Conservation (phyloP, 345 rosid genomes). For the Aquilaria malaccensis region DNA sequence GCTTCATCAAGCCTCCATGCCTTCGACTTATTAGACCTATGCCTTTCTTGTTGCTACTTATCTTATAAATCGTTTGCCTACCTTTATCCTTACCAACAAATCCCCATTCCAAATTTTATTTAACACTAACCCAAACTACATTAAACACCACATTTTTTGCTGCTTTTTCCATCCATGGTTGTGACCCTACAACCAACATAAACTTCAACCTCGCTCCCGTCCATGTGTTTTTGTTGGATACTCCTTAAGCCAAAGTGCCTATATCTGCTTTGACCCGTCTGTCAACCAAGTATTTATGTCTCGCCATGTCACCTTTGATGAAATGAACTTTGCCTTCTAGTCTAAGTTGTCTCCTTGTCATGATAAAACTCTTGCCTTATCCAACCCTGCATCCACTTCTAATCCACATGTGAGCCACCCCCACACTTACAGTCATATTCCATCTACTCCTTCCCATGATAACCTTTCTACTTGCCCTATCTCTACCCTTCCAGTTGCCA, state of each 20-base stretch:
- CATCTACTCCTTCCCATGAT: no score
- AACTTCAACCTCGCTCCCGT: background rate
- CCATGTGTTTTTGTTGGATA: background rate
- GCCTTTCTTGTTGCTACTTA: background rate
- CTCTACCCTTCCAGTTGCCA: no score
- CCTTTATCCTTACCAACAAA: background rate
- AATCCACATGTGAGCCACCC: no score
- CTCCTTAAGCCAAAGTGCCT: background rate
- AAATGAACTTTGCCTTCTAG: background rate
- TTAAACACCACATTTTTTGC: background rate
- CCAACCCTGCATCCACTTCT: no score
- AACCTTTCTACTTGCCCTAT: no score
- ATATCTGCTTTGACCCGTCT: no score
- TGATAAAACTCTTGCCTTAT: no score
- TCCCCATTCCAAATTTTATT: background rate
- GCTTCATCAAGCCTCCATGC: background rate
- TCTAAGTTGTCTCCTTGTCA: no score
- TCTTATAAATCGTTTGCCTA: background rate
- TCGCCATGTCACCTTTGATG: background rate
- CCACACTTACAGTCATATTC: no score
- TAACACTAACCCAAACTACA: background rate
- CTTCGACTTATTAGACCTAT: background rate
- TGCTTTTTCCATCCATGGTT: background rate
- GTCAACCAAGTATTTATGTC: background rate
- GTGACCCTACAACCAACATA: background rate